Base-by-base conservation (phyloP, 805 yeast species). In the Komagataella mondaviorum region DNA sequence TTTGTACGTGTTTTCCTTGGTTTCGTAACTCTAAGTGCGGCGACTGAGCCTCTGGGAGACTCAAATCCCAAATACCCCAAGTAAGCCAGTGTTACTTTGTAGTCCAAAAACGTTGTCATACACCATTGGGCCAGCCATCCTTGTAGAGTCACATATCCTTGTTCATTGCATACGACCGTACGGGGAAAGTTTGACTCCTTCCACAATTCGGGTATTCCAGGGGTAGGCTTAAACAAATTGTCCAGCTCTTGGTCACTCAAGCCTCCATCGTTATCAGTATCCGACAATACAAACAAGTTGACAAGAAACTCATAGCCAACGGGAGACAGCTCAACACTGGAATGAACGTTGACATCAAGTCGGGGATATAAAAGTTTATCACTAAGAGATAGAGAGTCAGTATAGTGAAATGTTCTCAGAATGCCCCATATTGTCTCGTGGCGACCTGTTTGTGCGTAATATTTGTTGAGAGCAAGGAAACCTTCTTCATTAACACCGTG, bases 81-180 rank as follows among this genome's bases (percentile, higher is more conserved):
- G 60, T 91, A 93, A 49, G 88, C 95, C 49, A 93, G 73, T 0
- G 98, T 89, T 0, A 88, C 83, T 57, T 76, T 80, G 61, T 85
- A 80, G 59, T 90, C 96, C 30, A 93, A 69, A 57, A 80, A 89
- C 0, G 98, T 91, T 0, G 96, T 88, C 86, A 93, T 85, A 58
- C 91, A 84, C 99, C 99, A 93, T 60, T 91, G 98, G 0, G 99
- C 99, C 44, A 93, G 68, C 99, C 99, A 93, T 2, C 99, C 99
- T 68, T 95, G 99, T 23, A 93, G 66, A 0, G 98, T 88, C 3
- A 93, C 89, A 62, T 81, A 77, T 0, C 96, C 97, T 55, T 81
- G 83, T 56, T 89, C 96, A 62, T 89, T 90, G 51, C 95, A 78
- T 1, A 91, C 96, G 8, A 95, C 87, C 1, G 95, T 80, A 23